Conservation (phyloP, 768 basidiomycete species). For the Kwoniella sp. region DNA sequence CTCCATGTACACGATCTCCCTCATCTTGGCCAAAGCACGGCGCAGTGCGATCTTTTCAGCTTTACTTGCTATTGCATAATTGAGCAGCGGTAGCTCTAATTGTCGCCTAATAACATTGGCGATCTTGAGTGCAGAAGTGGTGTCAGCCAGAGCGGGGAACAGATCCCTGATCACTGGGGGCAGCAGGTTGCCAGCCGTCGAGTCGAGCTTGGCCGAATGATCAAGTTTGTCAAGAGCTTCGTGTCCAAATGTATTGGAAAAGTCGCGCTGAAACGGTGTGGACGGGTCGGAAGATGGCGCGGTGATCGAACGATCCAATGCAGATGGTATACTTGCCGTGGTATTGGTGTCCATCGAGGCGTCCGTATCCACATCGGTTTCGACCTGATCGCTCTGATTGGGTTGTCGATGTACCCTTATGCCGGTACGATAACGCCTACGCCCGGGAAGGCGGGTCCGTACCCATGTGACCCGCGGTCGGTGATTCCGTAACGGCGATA, state of each 20-base stretch:
- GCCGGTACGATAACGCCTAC: conserved; percentile 7
- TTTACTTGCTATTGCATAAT: background rate
- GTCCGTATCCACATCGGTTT: background rate
- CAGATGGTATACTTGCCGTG: too few species aligned
- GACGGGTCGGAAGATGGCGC: conserved; percentile 4
- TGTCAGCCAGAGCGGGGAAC: conserved; percentile 20
- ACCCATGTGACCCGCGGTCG: conserved; percentile 3
- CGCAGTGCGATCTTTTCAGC: conserved; percentile 19
- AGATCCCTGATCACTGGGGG: conserved; percentile 27
- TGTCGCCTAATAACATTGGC: conserved; percentile 28
- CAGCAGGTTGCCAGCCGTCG: conserved; percentile 20
- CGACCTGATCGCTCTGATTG: background rate
- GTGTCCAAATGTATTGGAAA: conserved; percentile 5
- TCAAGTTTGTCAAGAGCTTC: conserved; percentile 11
- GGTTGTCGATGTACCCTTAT: conserved; percentile 1
- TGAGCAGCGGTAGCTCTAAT: conserved; percentile 19
- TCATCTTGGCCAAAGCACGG: conserved; percentile 25
- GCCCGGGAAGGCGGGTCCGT: conserved; percentile 5
- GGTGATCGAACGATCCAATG: too few species aligned
- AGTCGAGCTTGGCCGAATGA: conserved; percentile 15
- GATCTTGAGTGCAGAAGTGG: conserved; percentile 11
- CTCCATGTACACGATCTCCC: conserved; percentile 25
- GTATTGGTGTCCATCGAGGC: too few species aligned
- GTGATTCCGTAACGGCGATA: background rate
- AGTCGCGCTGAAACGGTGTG: conserved; percentile 16